These are phyloP conservation scores for Cercospora sp. DNA, from an alignment of 2,329 filamentous ascomycete species.

Conservation along the genomic window DNA sequence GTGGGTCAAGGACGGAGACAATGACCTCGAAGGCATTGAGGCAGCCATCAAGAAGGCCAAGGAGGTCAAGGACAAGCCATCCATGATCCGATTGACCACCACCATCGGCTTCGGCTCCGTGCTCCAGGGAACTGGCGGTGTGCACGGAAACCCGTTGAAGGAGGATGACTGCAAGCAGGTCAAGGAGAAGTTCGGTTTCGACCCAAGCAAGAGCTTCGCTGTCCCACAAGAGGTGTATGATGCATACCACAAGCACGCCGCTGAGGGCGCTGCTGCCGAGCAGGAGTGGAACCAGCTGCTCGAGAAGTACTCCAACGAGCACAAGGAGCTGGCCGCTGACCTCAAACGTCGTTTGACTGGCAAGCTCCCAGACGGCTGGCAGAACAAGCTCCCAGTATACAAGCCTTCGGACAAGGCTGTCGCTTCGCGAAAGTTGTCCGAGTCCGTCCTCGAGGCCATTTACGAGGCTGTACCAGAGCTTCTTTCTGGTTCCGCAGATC, in stretches of 20 bases:
- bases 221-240: constrained; percentile 96
- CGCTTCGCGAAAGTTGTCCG: constrained; percentile 93
- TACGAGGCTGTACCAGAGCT: constrained; percentile 83
- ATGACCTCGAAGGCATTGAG: constrained; percentile 84
- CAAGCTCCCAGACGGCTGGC: constrained; percentile 92
- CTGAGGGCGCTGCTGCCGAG: constrained; percentile 84
- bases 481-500: constrained; percentile 90
- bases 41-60: constrained; percentile 81
- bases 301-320: constrained; percentile 77
- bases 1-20: constrained; percentile 82
- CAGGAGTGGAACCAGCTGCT: constrained; percentile 94
- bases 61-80: constrained; percentile 91
- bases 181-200: constrained; percentile 94
- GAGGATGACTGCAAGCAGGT: constrained; percentile 88
- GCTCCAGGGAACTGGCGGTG: constrained; percentile 88
- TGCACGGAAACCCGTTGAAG: constrained; percentile 96
- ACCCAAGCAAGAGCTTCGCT: constrained; percentile 87
- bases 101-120: constrained; percentile 96
- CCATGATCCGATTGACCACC: constrained; percentile 93
- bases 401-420: constrained; percentile 79
- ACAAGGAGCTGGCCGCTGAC: constrained; percentile 77
- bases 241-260: constrained; percentile 77
- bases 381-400: constrained; percentile 89
- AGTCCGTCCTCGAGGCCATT: constrained; percentile 87
- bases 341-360: constrained; percentile 76